Conservation (phyloP, 345 rosid species). For the Moricandia arvensis region DNA sequence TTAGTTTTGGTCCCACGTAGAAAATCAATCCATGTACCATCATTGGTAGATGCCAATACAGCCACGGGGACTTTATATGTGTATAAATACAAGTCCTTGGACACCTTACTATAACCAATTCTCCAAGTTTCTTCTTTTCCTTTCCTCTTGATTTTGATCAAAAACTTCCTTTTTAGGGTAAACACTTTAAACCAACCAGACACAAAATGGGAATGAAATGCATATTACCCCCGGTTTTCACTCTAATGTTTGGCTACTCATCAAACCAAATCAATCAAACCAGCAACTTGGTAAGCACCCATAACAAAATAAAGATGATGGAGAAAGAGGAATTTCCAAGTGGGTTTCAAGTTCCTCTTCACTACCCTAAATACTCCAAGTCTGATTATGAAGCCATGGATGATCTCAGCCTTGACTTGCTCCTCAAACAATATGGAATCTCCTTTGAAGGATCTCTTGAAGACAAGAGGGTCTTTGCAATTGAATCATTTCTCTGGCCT, state of each 20-base stretch:
- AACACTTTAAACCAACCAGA: neutral
- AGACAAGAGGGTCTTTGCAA: slow-evolving; percentile 53
- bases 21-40: slow-evolving; percentile 2
- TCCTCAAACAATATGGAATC: slow-evolving; percentile 53
- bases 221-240: slow-evolving; percentile 34
- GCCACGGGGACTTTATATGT: neutral
- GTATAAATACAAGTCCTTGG: slow-evolving; percentile 9
- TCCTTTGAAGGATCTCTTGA: slow-evolving; percentile 39
- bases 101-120: neutral
- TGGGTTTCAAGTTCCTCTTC: slow-evolving; percentile 60
- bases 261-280: slow-evolving; percentile 9
- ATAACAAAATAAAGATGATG: slow-evolving; percentile 14
- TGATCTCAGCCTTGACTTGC: slow-evolving; percentile 50
- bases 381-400: slow-evolving; percentile 58
- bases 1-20: slow-evolving; percentile 8
- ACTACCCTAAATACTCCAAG: slow-evolving; percentile 50
- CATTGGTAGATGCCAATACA: slow-evolving; percentile 6
- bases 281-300: neutral
- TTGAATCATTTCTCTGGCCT: slow-evolving; percentile 55
- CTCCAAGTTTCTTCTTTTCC: neutral
- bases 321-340: slow-evolving; percentile 38
- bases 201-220: slow-evolving; percentile 42
- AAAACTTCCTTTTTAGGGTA: neutral
- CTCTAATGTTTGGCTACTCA: slow-evolving; percentile 39
- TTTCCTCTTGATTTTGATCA: neutral